Conservation (phyloP, 2,329 filamentous ascomycete species). For the Leptosphaerulina australis region DNA sequence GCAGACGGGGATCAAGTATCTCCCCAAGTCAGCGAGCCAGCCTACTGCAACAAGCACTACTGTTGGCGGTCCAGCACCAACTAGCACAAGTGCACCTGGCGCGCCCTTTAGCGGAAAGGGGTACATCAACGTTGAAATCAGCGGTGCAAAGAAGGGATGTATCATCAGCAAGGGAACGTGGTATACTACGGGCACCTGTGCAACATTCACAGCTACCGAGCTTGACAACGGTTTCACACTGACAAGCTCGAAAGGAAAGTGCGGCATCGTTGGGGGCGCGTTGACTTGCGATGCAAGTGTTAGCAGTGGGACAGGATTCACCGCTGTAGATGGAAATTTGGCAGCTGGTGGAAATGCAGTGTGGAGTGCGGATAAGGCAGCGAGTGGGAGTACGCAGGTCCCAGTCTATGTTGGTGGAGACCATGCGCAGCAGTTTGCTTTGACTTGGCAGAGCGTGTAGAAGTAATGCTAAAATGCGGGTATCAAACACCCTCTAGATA, state of each 20-base stretch:
- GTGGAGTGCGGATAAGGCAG: constrained; percentile 54
- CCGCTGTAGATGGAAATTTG: constrained; percentile 43
- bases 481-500: constrained; percentile 12
- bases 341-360: constrained; percentile 47
- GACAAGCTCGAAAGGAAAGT: constrained; percentile 50
- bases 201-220: constrained; percentile 64
- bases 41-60: constrained; percentile 41
- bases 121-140: constrained; percentile 62
- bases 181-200: constrained; percentile 71
- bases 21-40: constrained; percentile 58
- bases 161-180: constrained; percentile 70
- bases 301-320: constrained; percentile 51
- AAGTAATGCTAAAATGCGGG: background rate
- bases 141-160: constrained; percentile 63
- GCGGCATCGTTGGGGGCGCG: constrained; percentile 60
- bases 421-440: constrained; percentile 42
- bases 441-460: constrained; percentile 48
- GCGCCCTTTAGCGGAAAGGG: constrained; percentile 64
- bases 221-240: constrained; percentile 42
- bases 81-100: constrained; percentile 44
- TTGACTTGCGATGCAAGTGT: constrained; percentile 63
- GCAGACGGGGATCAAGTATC: constrained; percentile 66
- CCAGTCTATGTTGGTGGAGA: constrained; percentile 50
- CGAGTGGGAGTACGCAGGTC: constrained; percentile 53
- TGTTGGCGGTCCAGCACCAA: constrained; percentile 31